Evolutionary conservation across 2,329 filamentous ascomycete species (phyloP).

Genomic region (Ophiostoma ulmi): DNA sequence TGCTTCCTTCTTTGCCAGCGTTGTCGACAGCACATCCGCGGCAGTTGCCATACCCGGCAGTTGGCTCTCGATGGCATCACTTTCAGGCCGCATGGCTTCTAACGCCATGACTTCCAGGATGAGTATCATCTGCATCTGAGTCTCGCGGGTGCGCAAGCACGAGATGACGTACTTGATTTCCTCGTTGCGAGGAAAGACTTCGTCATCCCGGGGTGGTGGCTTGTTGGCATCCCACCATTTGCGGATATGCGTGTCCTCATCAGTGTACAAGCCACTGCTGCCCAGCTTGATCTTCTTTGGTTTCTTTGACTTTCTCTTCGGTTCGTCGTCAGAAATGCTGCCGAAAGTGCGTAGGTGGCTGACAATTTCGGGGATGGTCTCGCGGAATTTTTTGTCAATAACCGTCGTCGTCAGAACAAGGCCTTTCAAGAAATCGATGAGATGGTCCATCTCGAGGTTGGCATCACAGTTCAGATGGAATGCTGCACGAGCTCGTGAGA

Average conservation of each 20-base stretch:
- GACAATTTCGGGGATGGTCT: slow-evolving; percentile 60
- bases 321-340: slow-evolving; percentile 51
- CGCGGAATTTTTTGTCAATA: slow-evolving; percentile 76
- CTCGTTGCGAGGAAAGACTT: slow-evolving; percentile 44
- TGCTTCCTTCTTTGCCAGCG: slow-evolving; percentile 32
- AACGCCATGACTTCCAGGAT: slow-evolving; percentile 72
- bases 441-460: slow-evolving; percentile 55
- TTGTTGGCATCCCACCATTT: slow-evolving; percentile 65
- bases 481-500: slow-evolving; percentile 67
- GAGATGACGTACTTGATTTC: slow-evolving; percentile 59
- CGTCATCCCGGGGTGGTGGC: slow-evolving; percentile 45
- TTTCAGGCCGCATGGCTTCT: slow-evolving; percentile 45
- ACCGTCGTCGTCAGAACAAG: slow-evolving; percentile 61
- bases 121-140: slow-evolving; percentile 73
- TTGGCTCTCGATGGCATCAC: slow-evolving; percentile 42
- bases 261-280: slow-evolving; percentile 63
- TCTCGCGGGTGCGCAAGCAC: slow-evolving; percentile 67
- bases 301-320: slow-evolving; percentile 41
- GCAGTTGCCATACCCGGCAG: slow-evolving; percentile 42
- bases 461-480: slow-evolving; percentile 61
- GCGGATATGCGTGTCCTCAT: slow-evolving; percentile 59
- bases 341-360: slow-evolving; percentile 49
- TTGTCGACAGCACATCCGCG: slow-evolving; percentile 6
- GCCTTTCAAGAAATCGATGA: slow-evolving; percentile 63
- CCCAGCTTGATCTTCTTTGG: slow-evolving; percentile 61